These are phyloP conservation scores for Ceratocystis cacaofunesta DNA, from an alignment of 2,329 filamentous ascomycete genomes.

Conservation along the genomic window DNA sequence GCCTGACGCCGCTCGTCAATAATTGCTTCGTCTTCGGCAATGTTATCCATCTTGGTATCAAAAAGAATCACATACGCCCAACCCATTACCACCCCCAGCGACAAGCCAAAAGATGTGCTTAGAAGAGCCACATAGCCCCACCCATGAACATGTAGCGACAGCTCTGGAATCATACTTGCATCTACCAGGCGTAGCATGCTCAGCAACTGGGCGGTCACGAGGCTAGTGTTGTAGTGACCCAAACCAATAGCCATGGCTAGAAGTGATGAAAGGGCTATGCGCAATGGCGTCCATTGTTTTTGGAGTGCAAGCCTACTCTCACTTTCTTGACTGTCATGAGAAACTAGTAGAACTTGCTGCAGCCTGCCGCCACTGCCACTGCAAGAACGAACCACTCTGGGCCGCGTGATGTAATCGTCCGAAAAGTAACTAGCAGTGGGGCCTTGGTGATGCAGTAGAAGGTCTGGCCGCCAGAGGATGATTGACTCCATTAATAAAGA, in stretches of 20 bases:
- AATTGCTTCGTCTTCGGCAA: not conserved
- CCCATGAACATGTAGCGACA: not conserved
- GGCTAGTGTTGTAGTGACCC: slow-evolving; percentile 5
- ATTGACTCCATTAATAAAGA: not conserved
- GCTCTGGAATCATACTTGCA: not conserved
- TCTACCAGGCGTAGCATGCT: slow-evolving; percentile 7
- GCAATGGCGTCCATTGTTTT: slow-evolving; percentile 1
- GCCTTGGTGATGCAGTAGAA: not conserved
- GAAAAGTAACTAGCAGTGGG: not conserved
- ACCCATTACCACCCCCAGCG: not conserved
- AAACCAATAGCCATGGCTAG: not conserved
- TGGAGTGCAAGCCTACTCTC: not conserved
- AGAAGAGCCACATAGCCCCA: slow-evolving; percentile 3
- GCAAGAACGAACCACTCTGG: not conserved
- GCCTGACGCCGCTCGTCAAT: not conserved
- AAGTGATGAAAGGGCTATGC: not conserved
- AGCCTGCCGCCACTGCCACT: not conserved
- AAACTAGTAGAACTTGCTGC: not conserved
- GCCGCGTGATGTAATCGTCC: not conserved
- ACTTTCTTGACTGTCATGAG: not conserved
- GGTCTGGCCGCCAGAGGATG: not conserved
- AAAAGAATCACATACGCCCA: not conserved
- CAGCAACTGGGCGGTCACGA: slow-evolving; percentile 8
- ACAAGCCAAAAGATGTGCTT: not conserved
- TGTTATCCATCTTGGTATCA: not conserved